Evolutionary conservation across 371 early-diverging fungal species (phyloP), one percentile per base, ranked within the genome.

Genomic region (Sporodiniella umbellata): DNA sequence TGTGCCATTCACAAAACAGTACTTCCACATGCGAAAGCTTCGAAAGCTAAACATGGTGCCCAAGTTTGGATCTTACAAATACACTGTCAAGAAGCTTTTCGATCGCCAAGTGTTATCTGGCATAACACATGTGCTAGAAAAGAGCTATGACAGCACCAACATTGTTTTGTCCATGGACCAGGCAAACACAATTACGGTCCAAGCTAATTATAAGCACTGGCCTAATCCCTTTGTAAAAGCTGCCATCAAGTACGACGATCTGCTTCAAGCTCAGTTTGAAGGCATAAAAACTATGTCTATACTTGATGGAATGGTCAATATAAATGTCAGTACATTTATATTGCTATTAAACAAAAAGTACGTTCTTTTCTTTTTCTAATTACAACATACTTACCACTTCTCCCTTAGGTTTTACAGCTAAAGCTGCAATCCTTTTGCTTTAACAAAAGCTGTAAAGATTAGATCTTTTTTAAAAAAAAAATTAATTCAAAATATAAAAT

Each of bases 311-410:
- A 75, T 84, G 54, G 97, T 90, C 25, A 93, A 93, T 58, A 92
- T 96, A 53, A 98, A 99, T 66, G 89, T 97, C 40, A 97, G 98
- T 63, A 58, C 98, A 55, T 70, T 99, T 53, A 83, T 96, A 33
- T 95, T 85, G 62, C 75, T 99, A 33, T 86, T 99, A 57, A 99
- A 98, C 87, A 97, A 96, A 69, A 96, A 97, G 90, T 99, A 35
- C 1, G 4, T 8, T 35, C 5, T n/a, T n/a, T 14, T 35, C 5
- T 14, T 14, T 8, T 35, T 14, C 35, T 35, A 14, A 35, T 35
- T 15, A 4, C 15, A 35, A n/a, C 14, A 8, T 35, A 14, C 14
- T 35, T 11, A 11, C 14, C 15, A 8, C 8, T 35, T 14, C 15
- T 35, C 5, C 15, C 5, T 4, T 35, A 35, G 35, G n/a, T 35